Conservation (phyloP, 345 rosid species). For the Melaleuca alternifolia region DNA sequence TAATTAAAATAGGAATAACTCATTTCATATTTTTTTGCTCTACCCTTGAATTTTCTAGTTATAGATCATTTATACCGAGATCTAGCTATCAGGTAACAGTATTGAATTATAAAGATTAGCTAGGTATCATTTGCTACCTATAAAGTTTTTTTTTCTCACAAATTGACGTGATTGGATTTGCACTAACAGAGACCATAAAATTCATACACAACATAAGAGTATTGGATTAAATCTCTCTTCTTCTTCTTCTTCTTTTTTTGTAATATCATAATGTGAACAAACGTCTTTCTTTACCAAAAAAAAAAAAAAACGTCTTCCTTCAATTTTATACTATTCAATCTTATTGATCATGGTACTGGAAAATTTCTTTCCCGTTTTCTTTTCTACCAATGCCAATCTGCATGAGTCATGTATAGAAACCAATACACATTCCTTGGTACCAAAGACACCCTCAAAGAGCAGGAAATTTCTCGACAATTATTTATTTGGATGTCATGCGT, state of each 20-base stretch:
- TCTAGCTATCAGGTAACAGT: neutral
- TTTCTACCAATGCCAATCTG: neutral
- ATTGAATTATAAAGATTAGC: neutral
- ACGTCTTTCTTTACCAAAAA: too few species aligned
- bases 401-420: neutral
- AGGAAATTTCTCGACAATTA: neutral
- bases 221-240: neutral
- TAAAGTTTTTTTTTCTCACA: neutral
- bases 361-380: neutral
- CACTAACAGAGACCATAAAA: neutral
- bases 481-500: neutral
- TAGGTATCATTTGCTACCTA: neutral
- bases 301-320: neutral
- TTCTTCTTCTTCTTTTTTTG: neutral
- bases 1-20: neutral
- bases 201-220: neutral
- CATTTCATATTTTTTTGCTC: neutral
- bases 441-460: neutral
- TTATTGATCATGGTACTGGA: neutral
- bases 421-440: neutral
- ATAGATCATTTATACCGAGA: neutral
- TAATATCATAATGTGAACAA: neutral
- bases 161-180: neutral
- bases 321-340: neutral
- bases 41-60: neutral